Conservation (phyloP, 1,284 basidiomycete species). For the Microbotryum intermedium region DNA sequence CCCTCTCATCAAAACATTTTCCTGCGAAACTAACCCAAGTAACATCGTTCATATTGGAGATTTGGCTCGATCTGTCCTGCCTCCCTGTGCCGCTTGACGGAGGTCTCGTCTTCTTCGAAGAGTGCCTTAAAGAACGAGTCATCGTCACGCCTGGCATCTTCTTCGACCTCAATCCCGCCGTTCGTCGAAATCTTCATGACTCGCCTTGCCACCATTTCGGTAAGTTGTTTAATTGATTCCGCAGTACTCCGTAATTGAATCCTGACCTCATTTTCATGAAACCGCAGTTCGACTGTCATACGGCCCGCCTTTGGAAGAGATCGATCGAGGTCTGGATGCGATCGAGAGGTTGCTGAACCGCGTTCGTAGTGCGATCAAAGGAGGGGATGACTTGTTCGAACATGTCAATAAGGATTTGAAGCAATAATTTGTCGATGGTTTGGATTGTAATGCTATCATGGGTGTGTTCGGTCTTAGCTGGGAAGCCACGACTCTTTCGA, state of each 20-base stretch:
- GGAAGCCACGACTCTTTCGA: too few species aligned
- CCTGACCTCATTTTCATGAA: too few species aligned
- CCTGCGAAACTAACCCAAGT: background rate
- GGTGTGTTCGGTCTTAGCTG: background rate
- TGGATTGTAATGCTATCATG: background rate
- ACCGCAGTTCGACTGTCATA: constrained; percentile 55
- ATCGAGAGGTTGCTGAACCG: constrained; percentile 68
- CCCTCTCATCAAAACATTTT: too few species aligned
- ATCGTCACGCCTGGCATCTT: constrained; percentile 7
- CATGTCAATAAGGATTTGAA: constrained; percentile 19
- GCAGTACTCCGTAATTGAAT: too few species aligned
- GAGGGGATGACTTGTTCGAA: constrained; percentile 19
- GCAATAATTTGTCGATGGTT: constrained; percentile 5
- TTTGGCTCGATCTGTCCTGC: constrained; percentile 76
- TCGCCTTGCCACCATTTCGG: constrained; percentile 82
- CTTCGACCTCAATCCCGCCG: constrained; percentile 63
- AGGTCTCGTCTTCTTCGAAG: constrained; percentile 89
- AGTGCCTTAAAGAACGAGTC: constrained; percentile 64
- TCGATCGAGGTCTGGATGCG: constrained; percentile 78
- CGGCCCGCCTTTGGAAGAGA: constrained; percentile 71
- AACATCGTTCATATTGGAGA: constrained; percentile 56
- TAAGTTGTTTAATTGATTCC: too few species aligned
- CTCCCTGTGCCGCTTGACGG: constrained; percentile 75
- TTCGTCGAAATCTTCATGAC: constrained; percentile 60
- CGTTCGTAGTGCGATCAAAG: constrained; percentile 49